Percentiles rank a stretch among this genome's conserved stretches.
Evolutionary conservation across 306 rosid genomes (phyloP).

Genomic region (Vigna reflexopilosa): DNA sequence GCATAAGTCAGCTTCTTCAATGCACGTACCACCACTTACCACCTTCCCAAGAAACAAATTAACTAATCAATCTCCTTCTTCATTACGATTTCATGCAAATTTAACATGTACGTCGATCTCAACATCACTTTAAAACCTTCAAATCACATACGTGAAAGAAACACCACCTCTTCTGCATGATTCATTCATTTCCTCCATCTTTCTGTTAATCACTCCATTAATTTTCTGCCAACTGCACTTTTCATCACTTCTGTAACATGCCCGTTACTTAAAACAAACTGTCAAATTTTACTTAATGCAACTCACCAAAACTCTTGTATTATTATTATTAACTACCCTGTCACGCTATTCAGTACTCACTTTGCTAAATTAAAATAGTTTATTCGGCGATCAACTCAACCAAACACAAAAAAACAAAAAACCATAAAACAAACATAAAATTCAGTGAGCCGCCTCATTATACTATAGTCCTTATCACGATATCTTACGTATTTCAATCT

Average conservation of each 20-base stretch:
- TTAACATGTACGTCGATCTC: not conserved
- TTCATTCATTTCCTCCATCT: not conserved
- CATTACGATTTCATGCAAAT: not conserved
- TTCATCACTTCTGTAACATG: too few relatives aligned
- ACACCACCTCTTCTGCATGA: not conserved
- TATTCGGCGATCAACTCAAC: too few relatives aligned
- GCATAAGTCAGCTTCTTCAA: conserved; percentile 11
- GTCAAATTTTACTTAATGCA: too few relatives aligned
- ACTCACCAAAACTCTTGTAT: not conserved
- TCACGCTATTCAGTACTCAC: too few relatives aligned
- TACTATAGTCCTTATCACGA: too few relatives aligned
- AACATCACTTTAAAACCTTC: not conserved
- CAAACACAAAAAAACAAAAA: too few relatives aligned
- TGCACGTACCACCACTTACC: not conserved
- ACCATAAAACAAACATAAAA: too few relatives aligned
- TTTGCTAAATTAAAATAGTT: too few relatives aligned
- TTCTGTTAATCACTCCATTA: not conserved
- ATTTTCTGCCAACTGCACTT: not conserved
- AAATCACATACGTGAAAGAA: not conserved
- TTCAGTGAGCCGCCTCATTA: too few relatives aligned
- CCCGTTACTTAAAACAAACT: not conserved
- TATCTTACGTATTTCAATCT: too few relatives aligned
- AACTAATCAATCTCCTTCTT: not conserved
- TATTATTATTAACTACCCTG: not conserved
- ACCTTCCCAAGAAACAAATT: conserved; percentile 12